Conservation (phyloP, 352 stramenopile genomes). For the Phytophthora citrophthora region DNA sequence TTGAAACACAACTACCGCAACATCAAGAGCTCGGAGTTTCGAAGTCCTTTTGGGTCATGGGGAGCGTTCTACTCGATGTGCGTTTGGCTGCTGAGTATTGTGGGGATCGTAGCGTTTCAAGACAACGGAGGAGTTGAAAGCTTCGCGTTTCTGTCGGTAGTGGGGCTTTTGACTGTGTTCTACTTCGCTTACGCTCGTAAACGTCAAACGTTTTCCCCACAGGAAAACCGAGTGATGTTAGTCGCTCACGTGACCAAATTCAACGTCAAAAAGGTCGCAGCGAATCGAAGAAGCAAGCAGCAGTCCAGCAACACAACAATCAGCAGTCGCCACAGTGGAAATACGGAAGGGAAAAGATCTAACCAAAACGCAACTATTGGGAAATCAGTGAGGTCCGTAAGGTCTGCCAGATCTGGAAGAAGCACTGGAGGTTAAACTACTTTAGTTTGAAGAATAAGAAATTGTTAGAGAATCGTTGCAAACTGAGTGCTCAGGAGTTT, state of each 20-base stretch:
- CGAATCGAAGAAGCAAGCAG: slow-evolving; percentile 6
- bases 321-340: slow-evolving; percentile 12
- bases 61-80: slow-evolving; percentile 41
- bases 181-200: slow-evolving; percentile 48
- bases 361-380: slow-evolving; percentile 5
- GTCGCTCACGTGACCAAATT: slow-evolving; percentile 58
- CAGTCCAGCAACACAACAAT: slow-evolving; percentile 4
- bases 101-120: slow-evolving; percentile 37
- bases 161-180: slow-evolving; percentile 33
- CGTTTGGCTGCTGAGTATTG: slow-evolving; percentile 38
- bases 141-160: slow-evolving; percentile 21
- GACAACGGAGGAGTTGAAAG: slow-evolving; percentile 32
- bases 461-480: no score
- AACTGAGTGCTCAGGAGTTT: no score
- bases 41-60: slow-evolving; percentile 41
- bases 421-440: not conserved
- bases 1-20: slow-evolving; percentile 51
- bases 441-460: no score
- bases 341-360: not conserved
- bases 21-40: slow-evolving; percentile 50
- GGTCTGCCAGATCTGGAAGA: slow-evolving; percentile 10
- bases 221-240: slow-evolving; percentile 50
- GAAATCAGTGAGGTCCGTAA: slow-evolving; percentile 8
- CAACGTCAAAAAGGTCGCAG: slow-evolving; percentile 38
- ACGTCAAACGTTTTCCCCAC: slow-evolving; percentile 44